Evolutionary conservation across 208 protist genomes (phyloP).

Genomic region (Acanthamoeba sp.): DNA sequence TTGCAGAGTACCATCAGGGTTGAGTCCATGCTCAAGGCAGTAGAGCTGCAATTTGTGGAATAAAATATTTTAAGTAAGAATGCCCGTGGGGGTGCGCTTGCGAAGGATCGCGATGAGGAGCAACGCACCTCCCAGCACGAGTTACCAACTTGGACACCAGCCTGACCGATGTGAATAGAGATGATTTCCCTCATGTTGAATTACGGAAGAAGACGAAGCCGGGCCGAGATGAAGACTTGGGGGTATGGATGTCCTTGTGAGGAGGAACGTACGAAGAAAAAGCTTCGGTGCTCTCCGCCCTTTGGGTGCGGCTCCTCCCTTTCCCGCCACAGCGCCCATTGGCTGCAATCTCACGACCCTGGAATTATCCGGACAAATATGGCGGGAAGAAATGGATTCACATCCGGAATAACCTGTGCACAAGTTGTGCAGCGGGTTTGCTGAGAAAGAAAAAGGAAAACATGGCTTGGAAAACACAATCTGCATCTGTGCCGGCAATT

Average conservation of each 20-base stretch:
- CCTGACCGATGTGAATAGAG: constrained; percentile 97
- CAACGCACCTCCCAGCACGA: constrained; percentile 96
- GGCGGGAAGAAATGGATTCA: no score
- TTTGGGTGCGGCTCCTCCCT: no score
- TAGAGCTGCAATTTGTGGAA: constrained; percentile 90
- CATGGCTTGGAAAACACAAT: background rate
- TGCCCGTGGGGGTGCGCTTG: background rate
- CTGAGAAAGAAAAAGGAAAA: background rate
- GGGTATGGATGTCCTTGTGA: constrained; percentile 34
- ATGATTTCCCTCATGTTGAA: constrained; percentile 94
- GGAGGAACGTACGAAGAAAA: constrained; percentile 52
- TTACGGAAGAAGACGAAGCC: background rate
- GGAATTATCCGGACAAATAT: background rate
- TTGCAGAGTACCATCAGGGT: constrained; percentile 91
- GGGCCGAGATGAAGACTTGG: background rate
- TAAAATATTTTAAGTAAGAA: no score
- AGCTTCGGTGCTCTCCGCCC: background rate
- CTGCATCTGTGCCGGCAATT: background rate
- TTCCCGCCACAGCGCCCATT: background rate
- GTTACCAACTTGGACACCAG: constrained; percentile 97
- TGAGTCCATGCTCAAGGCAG: constrained; percentile 95
- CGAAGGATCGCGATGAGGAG: background rate
- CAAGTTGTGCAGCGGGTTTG: background rate
- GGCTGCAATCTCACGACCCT: background rate
- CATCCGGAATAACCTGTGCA: background rate